Evolutionary conservation across 495 filamentous ascomycete genomes (phyloP), one percentile per base, ranked within the genome.

Genomic region (Extremus antarcticus): DNA sequence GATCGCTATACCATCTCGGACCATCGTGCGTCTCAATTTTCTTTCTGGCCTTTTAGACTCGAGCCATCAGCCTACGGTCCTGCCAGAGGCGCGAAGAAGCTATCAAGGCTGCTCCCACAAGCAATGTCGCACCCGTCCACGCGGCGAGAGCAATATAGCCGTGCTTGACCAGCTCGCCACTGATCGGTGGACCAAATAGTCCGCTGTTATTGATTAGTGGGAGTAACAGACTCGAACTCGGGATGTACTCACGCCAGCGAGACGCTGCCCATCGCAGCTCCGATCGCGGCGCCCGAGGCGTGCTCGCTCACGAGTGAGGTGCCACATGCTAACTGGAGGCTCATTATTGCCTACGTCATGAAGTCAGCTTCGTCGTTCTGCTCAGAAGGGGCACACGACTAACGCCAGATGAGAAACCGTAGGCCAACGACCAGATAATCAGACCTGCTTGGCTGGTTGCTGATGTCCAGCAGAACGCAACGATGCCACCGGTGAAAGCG

Each of bases 391-490:
- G 21, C 29, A 35, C 7, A 7, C 13, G 1, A 56, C 53, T 55
- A 39, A 59, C 52, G 8, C 75, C 75, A 1, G 69, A 72, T 2
- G 58, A 25, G 51, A 77, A 74, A 2, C 74, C 73, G 47, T 56
- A 59, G 1, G 47, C 60, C 9, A 66, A 22, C n/a, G 61, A 53
- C 40, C 58, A 66, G 3, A 75, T 70, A n/a, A 76, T 66, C 41
- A 79, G 58, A 0, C 63, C 65, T 0, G 73, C 68, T 15, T 66
- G 72, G 38, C 55, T 70, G 0, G 58, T 62, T 11, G 63, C 66
- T 20, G 51, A 55, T 41, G 67, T 69, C 67, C 71, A 63, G 58
- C 72, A 76, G 19, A 78, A 62, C 16, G 70, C 67, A 11, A 76
- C 50, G 45, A 80, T 65, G 11, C 65, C 73, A 1, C 66, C 66